phyloP scores from a whole-genome alignment of 169 alveolate species.

The Plasmodium fragile region DNA sequence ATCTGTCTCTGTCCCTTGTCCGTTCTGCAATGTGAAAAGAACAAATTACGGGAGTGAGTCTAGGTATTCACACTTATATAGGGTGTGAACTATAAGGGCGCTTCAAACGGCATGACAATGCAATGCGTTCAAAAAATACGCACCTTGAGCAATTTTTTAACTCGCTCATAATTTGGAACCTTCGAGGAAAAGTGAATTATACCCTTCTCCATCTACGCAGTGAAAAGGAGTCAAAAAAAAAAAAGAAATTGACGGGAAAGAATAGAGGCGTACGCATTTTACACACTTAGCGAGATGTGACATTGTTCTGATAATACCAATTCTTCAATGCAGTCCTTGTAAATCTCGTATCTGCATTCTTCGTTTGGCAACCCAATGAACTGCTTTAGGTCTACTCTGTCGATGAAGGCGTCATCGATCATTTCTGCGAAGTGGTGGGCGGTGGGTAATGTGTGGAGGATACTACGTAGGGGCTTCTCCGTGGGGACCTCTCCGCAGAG shows the following conservation, averaged over 20 bases:
- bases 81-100: slow-evolving; percentile 6
- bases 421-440: slow-evolving; percentile 66
- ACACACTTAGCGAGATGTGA: not conserved
- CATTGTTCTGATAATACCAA: slow-evolving; percentile 31
- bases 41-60: not conserved
- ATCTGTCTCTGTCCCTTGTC: slow-evolving; percentile 12
- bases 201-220: slow-evolving; percentile 46
- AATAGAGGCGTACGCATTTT: not conserved
- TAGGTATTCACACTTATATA: not conserved
- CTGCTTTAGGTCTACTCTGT: slow-evolving; percentile 86
- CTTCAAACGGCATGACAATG: not conserved
- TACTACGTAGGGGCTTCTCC: not conserved
- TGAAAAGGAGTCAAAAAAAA: slow-evolving; percentile 11
- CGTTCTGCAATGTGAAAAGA: slow-evolving; percentile 13
- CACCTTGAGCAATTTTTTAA: slow-evolving; percentile 22
- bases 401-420: slow-evolving; percentile 88
- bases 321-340: slow-evolving; percentile 82
- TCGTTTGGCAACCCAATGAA: slow-evolving; percentile 83
- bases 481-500: not conserved
- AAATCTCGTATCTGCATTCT: slow-evolving; percentile 82
- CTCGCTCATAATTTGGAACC: slow-evolving; percentile 57
- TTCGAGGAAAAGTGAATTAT: slow-evolving; percentile 35
- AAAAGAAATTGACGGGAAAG: not conserved
- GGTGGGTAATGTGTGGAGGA: not conserved
- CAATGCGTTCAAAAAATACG: not conserved